Evolutionary conservation across 2,329 filamentous ascomycete species (phyloP).

Genomic region (Erysiphe pulchra): DNA sequence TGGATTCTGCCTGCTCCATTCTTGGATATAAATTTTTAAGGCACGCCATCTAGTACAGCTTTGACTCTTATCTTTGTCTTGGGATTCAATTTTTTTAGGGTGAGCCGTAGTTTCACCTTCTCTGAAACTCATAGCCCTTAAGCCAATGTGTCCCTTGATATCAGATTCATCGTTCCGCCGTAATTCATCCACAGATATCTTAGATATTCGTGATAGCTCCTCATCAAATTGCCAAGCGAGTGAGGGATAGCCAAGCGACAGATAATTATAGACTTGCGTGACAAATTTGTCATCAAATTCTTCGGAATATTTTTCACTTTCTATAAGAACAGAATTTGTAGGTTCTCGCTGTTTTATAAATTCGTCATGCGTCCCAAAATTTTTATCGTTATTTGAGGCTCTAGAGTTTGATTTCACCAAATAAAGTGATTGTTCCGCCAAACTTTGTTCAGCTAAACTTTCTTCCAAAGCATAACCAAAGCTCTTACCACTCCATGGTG

Average conservation of each 20-base stretch:
- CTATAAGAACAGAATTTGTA: neutral
- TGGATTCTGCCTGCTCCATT: slow-evolving; percentile 78
- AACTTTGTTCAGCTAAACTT: slow-evolving; percentile 10
- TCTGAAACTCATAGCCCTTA: slow-evolving; percentile 5
- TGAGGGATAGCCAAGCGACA: slow-evolving; percentile 76
- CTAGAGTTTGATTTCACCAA: slow-evolving; percentile 12
- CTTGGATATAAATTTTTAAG: slow-evolving; percentile 55
- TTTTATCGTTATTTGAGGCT: slow-evolving; percentile 9
- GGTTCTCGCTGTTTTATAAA: neutral
- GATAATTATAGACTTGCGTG: slow-evolving; percentile 91
- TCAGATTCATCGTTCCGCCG: slow-evolving; percentile 40
- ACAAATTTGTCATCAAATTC: slow-evolving; percentile 57
- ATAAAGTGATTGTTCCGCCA: slow-evolving; percentile 2
- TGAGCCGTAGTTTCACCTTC: neutral
- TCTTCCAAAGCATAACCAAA: slow-evolving; percentile 13
- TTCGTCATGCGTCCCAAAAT: slow-evolving; percentile 6
- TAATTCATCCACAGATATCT: slow-evolving; percentile 41
- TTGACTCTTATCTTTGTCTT: slow-evolving; percentile 9
- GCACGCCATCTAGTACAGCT: slow-evolving; percentile 57
- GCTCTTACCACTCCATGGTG: slow-evolving; percentile 12
- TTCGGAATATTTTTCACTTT: slow-evolving; percentile 4
- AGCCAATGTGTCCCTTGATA: slow-evolving; percentile 49
- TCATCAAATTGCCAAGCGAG: slow-evolving; percentile 62
- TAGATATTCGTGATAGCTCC: slow-evolving; percentile 61
- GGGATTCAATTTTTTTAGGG: no score